Evolutionary conservation across 352 stramenopile species (phyloP).

Genomic region (Thalassiosira exigua): DNA sequence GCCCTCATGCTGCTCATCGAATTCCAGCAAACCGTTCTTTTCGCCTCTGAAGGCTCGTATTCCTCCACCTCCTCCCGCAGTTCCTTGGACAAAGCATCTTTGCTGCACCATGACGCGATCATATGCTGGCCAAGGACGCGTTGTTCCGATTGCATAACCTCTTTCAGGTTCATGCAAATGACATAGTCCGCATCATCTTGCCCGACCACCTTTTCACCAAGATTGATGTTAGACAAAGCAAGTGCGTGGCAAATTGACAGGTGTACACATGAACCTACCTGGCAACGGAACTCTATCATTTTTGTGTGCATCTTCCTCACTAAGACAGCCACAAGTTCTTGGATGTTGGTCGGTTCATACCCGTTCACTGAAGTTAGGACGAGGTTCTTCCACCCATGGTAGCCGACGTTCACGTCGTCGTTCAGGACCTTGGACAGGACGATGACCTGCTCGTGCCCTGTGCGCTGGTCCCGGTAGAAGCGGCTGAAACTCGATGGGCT

Average conservation of each 20-base stretch:
- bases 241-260: too few relatives aligned
- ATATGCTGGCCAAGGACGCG: constrained; percentile 42
- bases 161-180: constrained; percentile 48
- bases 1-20: too few relatives aligned
- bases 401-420: constrained; percentile 57
- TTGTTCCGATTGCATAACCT: constrained; percentile 43
- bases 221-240: too few relatives aligned
- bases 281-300: constrained; percentile 42
- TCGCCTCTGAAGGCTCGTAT: too few relatives aligned
- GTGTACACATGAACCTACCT: too few relatives aligned
- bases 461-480: constrained; percentile 33
- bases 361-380: constrained; percentile 54
- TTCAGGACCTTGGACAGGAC: constrained; percentile 52
- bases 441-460: constrained; percentile 53
- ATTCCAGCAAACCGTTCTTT: too few relatives aligned
- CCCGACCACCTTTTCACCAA: too few relatives aligned
- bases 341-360: constrained; percentile 39
- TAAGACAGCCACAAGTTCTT: constrained; percentile 42
- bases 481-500: constrained; percentile 27
- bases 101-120: constrained; percentile 50
- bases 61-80: constrained; percentile 21
- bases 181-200: constrained; percentile 45
- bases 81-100: constrained; percentile 39
- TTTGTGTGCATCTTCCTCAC: constrained; percentile 25
- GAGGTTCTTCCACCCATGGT: constrained; percentile 49